These are phyloP conservation scores for Phycomyces nitens DNA, from an alignment of 192 early-diverging fungal genomes.

Conservation along the genomic window DNA sequence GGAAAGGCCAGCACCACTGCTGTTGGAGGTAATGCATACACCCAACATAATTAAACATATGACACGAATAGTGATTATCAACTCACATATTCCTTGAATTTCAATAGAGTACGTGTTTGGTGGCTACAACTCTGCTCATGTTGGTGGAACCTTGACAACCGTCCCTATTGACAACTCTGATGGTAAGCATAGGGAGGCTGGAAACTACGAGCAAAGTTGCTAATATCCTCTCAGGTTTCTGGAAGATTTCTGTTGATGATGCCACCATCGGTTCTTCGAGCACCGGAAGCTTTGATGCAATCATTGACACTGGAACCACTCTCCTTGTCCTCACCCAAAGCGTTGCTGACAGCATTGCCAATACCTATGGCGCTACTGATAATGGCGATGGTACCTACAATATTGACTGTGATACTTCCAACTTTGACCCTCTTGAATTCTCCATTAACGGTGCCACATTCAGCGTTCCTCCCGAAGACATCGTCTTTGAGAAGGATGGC, in stretches of 20 bases:
- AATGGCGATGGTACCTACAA: constrained; percentile 28
- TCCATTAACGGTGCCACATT: constrained; percentile 36
- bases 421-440: constrained; percentile 25
- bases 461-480: constrained; percentile 25
- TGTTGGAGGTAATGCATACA: constrained; percentile 18
- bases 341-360: constrained; percentile 15
- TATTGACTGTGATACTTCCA: constrained; percentile 21
- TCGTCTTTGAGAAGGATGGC: constrained; percentile 32
- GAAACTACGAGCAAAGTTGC: no score
- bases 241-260: constrained; percentile 15
- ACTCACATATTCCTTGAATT: neutral
- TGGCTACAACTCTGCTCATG: constrained; percentile 34
- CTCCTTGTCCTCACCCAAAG: constrained; percentile 49
- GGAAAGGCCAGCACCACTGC: constrained; percentile 42
- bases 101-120: constrained; percentile 47
- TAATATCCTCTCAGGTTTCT: neutral
- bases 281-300: constrained; percentile 30
- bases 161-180: constrained; percentile 37
- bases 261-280: constrained; percentile 1
- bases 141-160: constrained; percentile 39
- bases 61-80: neutral
- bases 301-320: constrained; percentile 66
- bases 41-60: neutral
- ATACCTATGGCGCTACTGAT: constrained; percentile 12
- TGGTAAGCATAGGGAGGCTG: neutral